Conservation (phyloP, 164 flowering plant species). For the Cinnamomum micranthum region DNA sequence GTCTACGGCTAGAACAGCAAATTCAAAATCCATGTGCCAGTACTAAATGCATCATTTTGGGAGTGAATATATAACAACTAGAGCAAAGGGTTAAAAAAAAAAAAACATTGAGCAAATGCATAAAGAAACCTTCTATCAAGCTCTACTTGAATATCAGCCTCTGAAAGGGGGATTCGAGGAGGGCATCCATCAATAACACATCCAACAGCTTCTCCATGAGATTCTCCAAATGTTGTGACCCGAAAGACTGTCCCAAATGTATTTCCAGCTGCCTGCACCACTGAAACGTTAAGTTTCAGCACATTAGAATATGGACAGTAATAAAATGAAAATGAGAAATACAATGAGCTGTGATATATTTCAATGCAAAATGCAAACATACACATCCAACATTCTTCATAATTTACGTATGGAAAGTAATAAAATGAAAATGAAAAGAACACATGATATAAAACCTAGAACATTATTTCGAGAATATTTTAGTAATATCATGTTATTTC, state of each 20-base stretch:
- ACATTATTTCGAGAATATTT: background rate
- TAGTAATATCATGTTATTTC: background rate
- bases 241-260: conserved; percentile 72
- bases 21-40: too few relatives aligned
- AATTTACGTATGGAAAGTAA: background rate
- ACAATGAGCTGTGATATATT: background rate
- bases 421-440: background rate
- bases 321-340: background rate
- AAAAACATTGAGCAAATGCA: too few relatives aligned
- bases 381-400: too few relatives aligned
- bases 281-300: conserved; percentile 31
- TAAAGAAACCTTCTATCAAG: conserved; percentile 83
- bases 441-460: background rate
- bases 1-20: too few relatives aligned
- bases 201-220: conserved; percentile 99
- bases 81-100: background rate
- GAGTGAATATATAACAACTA: background rate
- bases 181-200: conserved; percentile 97
- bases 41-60: too few relatives aligned
- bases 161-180: conserved; percentile 74
- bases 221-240: conserved; percentile 94
- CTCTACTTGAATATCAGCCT: conserved; percentile 82
- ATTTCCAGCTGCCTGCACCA: conserved; percentile 77
- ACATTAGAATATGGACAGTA: background rate
- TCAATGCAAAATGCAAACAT: background rate